Percentiles rank a stretch among this genome's conserved stretches.
Conservation (phyloP, 768 basidiomycete species). For the Asterophora parasitica region DNA sequence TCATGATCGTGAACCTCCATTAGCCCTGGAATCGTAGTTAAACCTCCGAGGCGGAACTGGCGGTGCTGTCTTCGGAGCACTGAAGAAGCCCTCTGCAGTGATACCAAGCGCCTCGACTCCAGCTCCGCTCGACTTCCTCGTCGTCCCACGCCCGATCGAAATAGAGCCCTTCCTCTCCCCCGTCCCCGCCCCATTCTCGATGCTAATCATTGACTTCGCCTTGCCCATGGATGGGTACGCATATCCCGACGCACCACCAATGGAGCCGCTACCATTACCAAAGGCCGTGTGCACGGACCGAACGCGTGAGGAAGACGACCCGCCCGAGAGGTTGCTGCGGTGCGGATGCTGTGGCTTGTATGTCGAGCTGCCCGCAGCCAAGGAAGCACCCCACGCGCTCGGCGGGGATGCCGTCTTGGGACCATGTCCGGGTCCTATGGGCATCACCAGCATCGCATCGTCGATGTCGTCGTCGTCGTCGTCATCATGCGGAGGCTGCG, state of each 20-base stretch:
- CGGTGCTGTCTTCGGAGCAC: conserved; percentile 41
- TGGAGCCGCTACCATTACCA: conserved; percentile 20
- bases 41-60: conserved; percentile 23
- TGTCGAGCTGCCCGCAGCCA: conserved; percentile 1
- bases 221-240: conserved; percentile 29
- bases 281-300: conserved; percentile 33
- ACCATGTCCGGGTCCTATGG: conserved; percentile 42
- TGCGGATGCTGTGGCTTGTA: conserved; percentile 33
- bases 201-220: conserved; percentile 59
- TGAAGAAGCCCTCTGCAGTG: conserved; percentile 76
- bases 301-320: conserved; percentile 17
- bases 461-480: conserved; percentile 74
- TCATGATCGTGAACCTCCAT: background rate
- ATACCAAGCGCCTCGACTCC: conserved; percentile 74
- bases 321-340: conserved; percentile 29
- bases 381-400: conserved; percentile 31
- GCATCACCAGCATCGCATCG: conserved; percentile 72
- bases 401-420: conserved; percentile 22
- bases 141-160: conserved; percentile 57
- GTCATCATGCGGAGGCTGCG: conserved; percentile 21
- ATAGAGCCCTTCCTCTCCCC: conserved; percentile 55
- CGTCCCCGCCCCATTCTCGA: conserved; percentile 45
- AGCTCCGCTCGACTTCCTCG: conserved; percentile 59
- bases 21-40: background rate
- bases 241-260: conserved; percentile 16